Percentiles rank a stretch among this genome's conserved stretches.
phyloP scores from a whole-genome alignment of 2,329 filamentous ascomycete species.

The Periglandula ipomoeae region DNA sequence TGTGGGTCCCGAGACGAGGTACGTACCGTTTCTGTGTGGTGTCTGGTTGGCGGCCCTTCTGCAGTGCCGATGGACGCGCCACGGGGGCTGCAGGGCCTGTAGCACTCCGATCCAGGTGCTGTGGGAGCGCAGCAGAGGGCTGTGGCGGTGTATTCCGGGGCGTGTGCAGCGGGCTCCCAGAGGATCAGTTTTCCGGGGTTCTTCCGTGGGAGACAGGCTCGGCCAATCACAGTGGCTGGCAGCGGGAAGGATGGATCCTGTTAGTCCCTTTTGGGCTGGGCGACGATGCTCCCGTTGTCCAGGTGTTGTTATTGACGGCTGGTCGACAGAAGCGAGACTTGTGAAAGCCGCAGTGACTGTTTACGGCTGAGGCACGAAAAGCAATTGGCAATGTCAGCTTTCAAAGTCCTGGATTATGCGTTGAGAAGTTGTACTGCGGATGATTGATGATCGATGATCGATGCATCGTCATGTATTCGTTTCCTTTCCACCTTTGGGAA shows the following conservation, averaged over 20 bases:
- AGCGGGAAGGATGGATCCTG: neutral
- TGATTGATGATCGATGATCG: too few relatives aligned
- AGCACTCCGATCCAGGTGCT: too few relatives aligned
- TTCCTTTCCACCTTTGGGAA: too few relatives aligned
- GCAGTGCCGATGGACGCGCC: too few relatives aligned
- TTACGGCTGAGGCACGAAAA: neutral
- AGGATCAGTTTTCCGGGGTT: constrained; percentile 2
- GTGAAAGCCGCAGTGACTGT: too few relatives aligned
- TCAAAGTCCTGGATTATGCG: too few relatives aligned
- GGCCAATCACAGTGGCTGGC: constrained; percentile 2
- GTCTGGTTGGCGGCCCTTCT: too few relatives aligned
- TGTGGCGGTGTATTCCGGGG: neutral
- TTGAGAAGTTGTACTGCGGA: too few relatives aligned
- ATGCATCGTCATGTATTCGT: too few relatives aligned
- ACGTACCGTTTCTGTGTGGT: neutral
- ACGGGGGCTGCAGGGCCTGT: too few relatives aligned
- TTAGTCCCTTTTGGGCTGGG: constrained; percentile 3
- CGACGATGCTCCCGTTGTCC: constrained; percentile 3
- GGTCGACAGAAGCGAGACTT: neutral
- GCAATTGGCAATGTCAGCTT: neutral
- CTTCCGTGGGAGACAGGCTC: neutral
- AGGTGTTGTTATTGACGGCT: neutral
- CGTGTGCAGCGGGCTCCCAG: neutral
- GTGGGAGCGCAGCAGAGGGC: too few relatives aligned
- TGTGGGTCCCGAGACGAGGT: constrained; percentile 4